A percentile compares a stretch with the other conserved stretches of the same genome.
These are phyloP conservation scores for Tulasnella calospora DNA, from an alignment of 768 basidiomycete species.

Conservation along the genomic window DNA sequence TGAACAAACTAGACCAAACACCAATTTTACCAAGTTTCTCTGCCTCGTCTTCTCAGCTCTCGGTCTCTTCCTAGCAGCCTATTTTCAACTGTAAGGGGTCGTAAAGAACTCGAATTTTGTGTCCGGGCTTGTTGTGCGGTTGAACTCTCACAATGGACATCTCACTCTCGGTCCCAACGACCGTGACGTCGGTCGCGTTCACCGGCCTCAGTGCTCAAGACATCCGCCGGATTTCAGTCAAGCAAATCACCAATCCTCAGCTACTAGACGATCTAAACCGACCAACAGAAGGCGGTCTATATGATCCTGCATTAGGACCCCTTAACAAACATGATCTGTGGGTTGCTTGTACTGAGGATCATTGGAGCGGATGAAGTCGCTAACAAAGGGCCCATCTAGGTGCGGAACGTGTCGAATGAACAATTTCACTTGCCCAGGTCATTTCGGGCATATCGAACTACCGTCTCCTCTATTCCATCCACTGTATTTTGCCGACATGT, in stretches of 20 bases:
- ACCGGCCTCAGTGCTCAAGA: conserved; percentile 87
- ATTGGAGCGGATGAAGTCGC: conserved; percentile 20
- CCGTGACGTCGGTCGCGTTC: conserved; percentile 80
- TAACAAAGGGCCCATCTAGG: conserved; percentile 41
- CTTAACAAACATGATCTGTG: conserved; percentile 85
- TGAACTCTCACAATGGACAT: conserved; percentile 64
- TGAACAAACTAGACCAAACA: background rate
- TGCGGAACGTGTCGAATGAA: conserved; percentile 90
- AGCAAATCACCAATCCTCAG: conserved; percentile 89
- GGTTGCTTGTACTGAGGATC: background rate
- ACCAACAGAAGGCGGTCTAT: conserved; percentile 87
- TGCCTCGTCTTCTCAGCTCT: background rate
- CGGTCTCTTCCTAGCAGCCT: background rate
- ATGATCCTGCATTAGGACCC: conserved; percentile 93
- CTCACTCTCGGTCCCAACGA: conserved; percentile 79
- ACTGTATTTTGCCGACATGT: conserved; percentile 88
- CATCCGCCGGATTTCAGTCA: conserved; percentile 90
- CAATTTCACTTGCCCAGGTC: conserved; percentile 94
- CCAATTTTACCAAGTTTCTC: conserved; percentile 6
- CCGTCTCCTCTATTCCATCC: conserved; percentile 95
- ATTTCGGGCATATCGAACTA: conserved; percentile 96
- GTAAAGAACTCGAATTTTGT: background rate
- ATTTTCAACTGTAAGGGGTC: background rate
- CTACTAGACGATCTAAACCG: conserved; percentile 90
- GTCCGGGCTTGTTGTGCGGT: background rate